Base-by-base conservation (phyloP, 805 yeast genomes). In the Peterozyma toletana region DNA sequence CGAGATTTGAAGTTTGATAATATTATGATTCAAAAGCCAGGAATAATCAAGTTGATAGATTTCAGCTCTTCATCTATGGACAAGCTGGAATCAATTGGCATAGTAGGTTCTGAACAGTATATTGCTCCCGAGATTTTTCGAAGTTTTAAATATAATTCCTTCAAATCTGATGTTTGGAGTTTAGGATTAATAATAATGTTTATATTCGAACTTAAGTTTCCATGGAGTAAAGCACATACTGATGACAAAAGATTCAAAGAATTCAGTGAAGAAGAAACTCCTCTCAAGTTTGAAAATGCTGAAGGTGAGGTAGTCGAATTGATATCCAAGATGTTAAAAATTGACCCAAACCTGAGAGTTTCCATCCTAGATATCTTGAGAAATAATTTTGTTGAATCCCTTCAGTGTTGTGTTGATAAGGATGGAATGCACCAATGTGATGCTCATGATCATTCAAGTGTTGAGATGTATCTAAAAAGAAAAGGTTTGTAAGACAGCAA, bases 1-100 rank as follows among this genome's bases (percentile, higher is more conserved):
- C 59, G 80, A 35, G 82, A 76, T 56, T 52, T 76, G 42, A 76
- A 76, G 54, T 58, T 70, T 18, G 74, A 66, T 27, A 76, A 76
- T 48, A 50, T 75, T 39, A 64, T 74, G 31, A 40, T 74, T 16
- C 61, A 53, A 38, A 17, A 15, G 1, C 38, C 47, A 13, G 65
- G 65, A 0, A 39, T 44, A 2, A 49, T 73, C 36, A 75, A 75
- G 51, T 48, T 76, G 15, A 69, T 76, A 30, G 82, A 76, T 57
- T 76, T 74, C 53, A 79, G 80, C 3, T 65, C 75, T 1, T 70
- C 78, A 5, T 47, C 48, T 5, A 10, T 18, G 30, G 30, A 33
- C 10, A 58, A 54, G 4, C 34, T 41, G n/a, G 43, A 50, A 1
- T n/a, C 66, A 5, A 45, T 61, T 29, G 80, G 82, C 2, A 50